phyloP scores from a whole-genome alignment of 805 yeast species.

The Lipomyces yamadae region DNA sequence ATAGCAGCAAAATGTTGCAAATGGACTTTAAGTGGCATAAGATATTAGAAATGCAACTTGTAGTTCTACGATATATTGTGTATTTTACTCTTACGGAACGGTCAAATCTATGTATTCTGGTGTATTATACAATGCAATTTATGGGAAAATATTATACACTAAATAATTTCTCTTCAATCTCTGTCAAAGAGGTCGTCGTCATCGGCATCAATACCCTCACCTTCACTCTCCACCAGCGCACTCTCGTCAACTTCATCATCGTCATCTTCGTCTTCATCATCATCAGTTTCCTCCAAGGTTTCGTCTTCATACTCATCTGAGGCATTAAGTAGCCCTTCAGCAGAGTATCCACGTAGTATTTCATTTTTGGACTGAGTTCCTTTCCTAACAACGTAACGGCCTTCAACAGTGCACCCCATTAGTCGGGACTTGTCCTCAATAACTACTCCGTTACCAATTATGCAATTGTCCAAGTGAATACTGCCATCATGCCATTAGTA shows the following conservation, averaged over 20 bases:
- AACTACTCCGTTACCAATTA: conserved; percentile 72
- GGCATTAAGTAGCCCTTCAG: conserved; percentile 46
- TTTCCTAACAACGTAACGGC: conserved; percentile 67
- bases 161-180: conserved; percentile 1
- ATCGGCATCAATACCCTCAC: conserved; percentile 34
- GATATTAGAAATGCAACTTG: background rate
- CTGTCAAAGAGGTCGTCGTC: conserved; percentile 38
- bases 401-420: conserved; percentile 84
- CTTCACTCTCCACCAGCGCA: conserved; percentile 32
- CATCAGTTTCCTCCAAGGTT: conserved; percentile 29
- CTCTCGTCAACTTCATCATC: conserved; percentile 32
- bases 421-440: conserved; percentile 69
- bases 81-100: background rate
- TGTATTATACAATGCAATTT: conserved; percentile 7
- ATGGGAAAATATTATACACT: background rate
- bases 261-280: conserved; percentile 26
- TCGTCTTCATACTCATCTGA: conserved; percentile 41
- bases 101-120: background rate
- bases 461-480: conserved; percentile 76
- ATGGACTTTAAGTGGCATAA: background rate
- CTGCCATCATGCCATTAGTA: background rate
- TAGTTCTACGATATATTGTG: background rate
- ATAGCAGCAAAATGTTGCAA: background rate
- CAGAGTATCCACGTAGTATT: conserved; percentile 47
- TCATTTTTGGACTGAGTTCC: conserved; percentile 52